These are phyloP conservation scores for Apiospora rasikravindrae DNA, from an alignment of 2,329 filamentous ascomycete genomes.

Conservation along the genomic window DNA sequence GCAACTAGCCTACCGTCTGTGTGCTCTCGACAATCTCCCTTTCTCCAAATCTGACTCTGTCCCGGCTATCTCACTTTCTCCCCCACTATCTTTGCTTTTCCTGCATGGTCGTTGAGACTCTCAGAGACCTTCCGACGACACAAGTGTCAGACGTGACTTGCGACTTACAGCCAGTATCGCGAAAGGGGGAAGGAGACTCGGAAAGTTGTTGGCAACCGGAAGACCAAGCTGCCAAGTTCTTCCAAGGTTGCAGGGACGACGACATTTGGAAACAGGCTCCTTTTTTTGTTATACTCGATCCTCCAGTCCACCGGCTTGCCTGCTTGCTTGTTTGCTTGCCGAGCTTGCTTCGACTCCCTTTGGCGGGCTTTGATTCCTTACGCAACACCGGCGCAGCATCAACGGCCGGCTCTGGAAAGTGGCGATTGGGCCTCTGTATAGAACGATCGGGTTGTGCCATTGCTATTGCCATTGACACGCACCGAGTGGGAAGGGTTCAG, in stretches of 20 bases:
- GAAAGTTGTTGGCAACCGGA: not conserved
- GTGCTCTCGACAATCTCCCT: constrained; percentile 15
- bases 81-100: constrained; percentile 15
- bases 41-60: constrained; percentile 5
- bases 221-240: not conserved
- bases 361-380: not conserved
- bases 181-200: not conserved
- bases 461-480: not conserved
- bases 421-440: not conserved
- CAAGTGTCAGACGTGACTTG: constrained; percentile 13
- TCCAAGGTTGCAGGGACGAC: not conserved
- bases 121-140: constrained; percentile 8
- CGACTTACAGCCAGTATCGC: not conserved
- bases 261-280: not conserved
- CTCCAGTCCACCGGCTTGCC: not conserved
- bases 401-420: not conserved
- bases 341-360: not conserved
- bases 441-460: not conserved
- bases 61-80: constrained; percentile 2
- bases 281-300: not conserved
- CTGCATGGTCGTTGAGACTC: constrained; percentile 14
- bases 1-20: constrained; percentile 4
- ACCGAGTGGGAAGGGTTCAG: not conserved
- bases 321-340: not conserved
- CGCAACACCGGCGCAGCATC: not conserved